phyloP scores from a whole-genome alignment of 495 filamentous ascomycete species.

The Rostrohypoxylon terebratum region DNA sequence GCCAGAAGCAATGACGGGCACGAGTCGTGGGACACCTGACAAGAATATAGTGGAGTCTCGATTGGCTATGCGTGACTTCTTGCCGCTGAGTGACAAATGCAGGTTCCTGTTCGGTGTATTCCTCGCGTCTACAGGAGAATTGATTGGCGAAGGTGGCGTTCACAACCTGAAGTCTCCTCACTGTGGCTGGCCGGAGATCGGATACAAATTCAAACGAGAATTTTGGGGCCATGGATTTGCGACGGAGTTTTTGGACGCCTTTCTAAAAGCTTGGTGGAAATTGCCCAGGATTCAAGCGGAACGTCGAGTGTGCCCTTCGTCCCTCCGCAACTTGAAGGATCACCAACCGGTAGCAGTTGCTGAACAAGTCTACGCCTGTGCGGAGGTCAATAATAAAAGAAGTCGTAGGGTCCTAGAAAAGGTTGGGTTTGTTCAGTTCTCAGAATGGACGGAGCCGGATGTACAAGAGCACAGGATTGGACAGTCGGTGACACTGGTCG shows the following conservation, averaged over 20 bases:
- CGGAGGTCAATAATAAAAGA: constrained; percentile 10
- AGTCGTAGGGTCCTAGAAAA: constrained; percentile 34
- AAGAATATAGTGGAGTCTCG: constrained; percentile 50
- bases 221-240: constrained; percentile 60
- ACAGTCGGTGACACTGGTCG: constrained; percentile 15
- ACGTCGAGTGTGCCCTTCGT: constrained; percentile 4
- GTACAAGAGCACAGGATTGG: constrained; percentile 18
- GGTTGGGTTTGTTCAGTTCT: constrained; percentile 24
- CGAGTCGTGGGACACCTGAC: constrained; percentile 50
- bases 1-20: constrained; percentile 62
- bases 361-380: constrained; percentile 27
- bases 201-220: constrained; percentile 60
- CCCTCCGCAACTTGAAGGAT: not conserved
- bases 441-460: constrained; percentile 23
- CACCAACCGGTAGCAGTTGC: not conserved
- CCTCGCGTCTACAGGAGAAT: constrained; percentile 49
- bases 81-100: constrained; percentile 37
- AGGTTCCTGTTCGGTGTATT: constrained; percentile 59
- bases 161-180: constrained; percentile 37
- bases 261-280: constrained; percentile 51
- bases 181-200: constrained; percentile 61
- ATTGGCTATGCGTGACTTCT: constrained; percentile 46
- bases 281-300: constrained; percentile 47
- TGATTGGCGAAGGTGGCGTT: constrained; percentile 57
- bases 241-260: constrained; percentile 60